phyloP scores from a whole-genome alignment of 352 stramenopile species.

The Plasmopara viticola region DNA sequence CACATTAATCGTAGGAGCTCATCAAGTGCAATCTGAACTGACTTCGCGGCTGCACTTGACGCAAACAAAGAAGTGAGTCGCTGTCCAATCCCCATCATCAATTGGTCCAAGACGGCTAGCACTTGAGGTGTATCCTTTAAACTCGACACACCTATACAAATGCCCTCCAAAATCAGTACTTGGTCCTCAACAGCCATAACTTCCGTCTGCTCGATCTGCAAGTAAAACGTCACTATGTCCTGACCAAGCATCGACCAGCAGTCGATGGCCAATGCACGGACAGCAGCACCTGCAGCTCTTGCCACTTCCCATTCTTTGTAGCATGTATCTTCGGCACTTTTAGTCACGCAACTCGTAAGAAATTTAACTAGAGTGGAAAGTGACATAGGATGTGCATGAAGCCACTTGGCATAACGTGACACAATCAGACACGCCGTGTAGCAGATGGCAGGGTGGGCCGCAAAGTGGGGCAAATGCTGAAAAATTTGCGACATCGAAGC shows the following conservation, averaged over 20 bases:
- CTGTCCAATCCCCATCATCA: constrained; percentile 58
- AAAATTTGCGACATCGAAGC: constrained; percentile 70
- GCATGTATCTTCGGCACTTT: constrained; percentile 33
- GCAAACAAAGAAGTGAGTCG: constrained; percentile 43
- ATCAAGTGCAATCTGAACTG: constrained; percentile 41
- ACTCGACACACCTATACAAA: constrained; percentile 54
- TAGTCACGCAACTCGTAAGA: constrained; percentile 63
- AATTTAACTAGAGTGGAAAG: constrained; percentile 59
- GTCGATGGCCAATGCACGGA: constrained; percentile 70
- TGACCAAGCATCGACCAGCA: constrained; percentile 62
- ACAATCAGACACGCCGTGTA: constrained; percentile 84
- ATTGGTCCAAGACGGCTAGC: constrained; percentile 50
- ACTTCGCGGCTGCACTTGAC: constrained; percentile 23
- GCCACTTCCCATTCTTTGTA: constrained; percentile 73
- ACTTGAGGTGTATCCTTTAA: constrained; percentile 39
- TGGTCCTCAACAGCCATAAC: constrained; percentile 74
- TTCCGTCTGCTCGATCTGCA: constrained; percentile 63
- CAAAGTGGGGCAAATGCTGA: constrained; percentile 64
- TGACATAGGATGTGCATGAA: constrained; percentile 39
- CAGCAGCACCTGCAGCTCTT: constrained; percentile 56
- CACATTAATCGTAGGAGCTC: constrained; percentile 79
- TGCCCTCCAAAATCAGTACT: constrained; percentile 77
- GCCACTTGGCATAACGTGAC: constrained; percentile 75
- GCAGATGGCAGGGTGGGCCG: constrained; percentile 68
- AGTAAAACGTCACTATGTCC: constrained; percentile 71